phyloP scores from a whole-genome alignment of 1,284 basidiomycete genomes.

The Apiotrichum veenhuisii region DNA sequence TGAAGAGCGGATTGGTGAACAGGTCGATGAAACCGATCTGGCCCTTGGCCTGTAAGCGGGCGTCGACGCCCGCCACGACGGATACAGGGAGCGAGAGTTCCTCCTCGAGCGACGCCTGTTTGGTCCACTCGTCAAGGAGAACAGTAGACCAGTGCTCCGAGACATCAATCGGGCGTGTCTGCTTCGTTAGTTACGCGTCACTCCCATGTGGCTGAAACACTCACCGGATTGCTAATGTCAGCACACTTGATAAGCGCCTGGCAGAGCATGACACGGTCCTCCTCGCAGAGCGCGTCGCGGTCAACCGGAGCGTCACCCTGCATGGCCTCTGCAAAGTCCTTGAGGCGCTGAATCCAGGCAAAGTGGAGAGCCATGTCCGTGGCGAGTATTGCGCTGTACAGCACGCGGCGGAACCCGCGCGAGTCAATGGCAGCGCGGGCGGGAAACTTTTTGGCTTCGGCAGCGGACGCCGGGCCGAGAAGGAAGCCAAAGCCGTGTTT shows the following conservation, averaged over 20 bases:
- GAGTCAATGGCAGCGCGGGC: conserved; percentile 42
- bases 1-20: conserved; percentile 77
- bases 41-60: conserved; percentile 67
- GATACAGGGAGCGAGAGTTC: conserved; percentile 72
- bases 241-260: conserved; percentile 92
- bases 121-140: conserved; percentile 80
- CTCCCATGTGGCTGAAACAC: conserved; percentile 37
- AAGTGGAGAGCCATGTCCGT: conserved; percentile 91
- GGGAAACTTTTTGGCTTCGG: conserved; percentile 7
- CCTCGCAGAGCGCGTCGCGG: conserved; percentile 23
- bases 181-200: conserved; percentile 6
- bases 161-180: conserved; percentile 86
- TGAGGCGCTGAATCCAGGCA: conserved; percentile 72
- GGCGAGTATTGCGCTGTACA: conserved; percentile 75
- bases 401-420: conserved; percentile 63
- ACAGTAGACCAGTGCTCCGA: conserved; percentile 87
- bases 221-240: conserved; percentile 91
- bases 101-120: conserved; percentile 75
- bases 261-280: conserved; percentile 69
- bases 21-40: conserved; percentile 85
- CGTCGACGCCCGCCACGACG: conserved; percentile 58
- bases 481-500: conserved; percentile 65
- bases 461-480: conserved; percentile 28
- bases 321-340: conserved; percentile 44
- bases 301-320: neutral